Base-by-base conservation (phyloP, 345 rosid genomes). In the Draba incana region DNA sequence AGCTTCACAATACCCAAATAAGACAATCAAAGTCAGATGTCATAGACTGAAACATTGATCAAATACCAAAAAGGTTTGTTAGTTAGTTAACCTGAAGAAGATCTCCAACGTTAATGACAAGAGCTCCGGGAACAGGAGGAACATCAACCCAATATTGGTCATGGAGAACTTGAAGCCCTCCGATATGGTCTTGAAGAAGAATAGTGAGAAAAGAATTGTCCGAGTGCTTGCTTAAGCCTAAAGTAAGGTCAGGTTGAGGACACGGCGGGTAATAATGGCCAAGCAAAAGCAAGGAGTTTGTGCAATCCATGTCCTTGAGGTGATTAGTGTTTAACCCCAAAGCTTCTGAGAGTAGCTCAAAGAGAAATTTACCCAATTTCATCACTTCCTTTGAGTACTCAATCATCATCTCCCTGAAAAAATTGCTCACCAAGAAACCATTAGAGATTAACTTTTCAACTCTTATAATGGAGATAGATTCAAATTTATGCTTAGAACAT, bases 161-260 rank as follows among this genome's bases (percentile, higher is more conserved):
- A 39, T 80, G 80, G 5, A 82, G 83, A 33, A 83, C 81, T 43
- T 87, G 90, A 61, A 87, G 90, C 2, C 88, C 88, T 42, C 90
- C 90, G 1, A 87, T 63, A 3, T 83, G 75, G 74, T 85, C 88
- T 63, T 87, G 90, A 6, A 85, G 75, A 64, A 88, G 86, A 54
- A 88, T 60, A 0, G 87, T 80, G 30, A 88, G 78, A 74, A 85
- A 88, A 41, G 76, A 75, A 9, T 53, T 66, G 72, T 84, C 90
- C 0, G 87, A 42, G 51, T 82, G 90, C 53, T 71, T 74, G 59
- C 65, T 71, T 37, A 76, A 48, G 35, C 91, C 91, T 46, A 84
- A 6, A 11, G 91, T 78, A 24, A 80, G 69, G 35, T 83, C 80
- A 0, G 91, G 89, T 54, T 77, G 82, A 0, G 86, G 94, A 46